These are phyloP conservation scores for Mortierella sp. DNA, from an alignment of 371 early-diverging fungal species.

Conservation along the genomic window DNA sequence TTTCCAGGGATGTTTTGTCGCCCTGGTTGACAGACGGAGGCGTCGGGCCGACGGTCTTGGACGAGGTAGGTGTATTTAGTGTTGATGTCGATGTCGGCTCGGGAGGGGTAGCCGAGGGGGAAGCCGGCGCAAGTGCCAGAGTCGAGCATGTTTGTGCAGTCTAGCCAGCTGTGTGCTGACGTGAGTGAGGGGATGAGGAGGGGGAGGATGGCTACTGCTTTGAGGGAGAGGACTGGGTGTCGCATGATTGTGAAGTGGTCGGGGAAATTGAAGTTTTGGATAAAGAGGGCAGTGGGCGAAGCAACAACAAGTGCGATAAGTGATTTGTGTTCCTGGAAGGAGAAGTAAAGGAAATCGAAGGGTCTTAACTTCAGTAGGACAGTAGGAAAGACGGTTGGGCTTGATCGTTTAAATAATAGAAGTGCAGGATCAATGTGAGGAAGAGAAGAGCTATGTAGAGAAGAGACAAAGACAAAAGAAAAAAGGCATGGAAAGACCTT, in stretches of 20 bases:
- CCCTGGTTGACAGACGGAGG: slow-evolving; percentile 50
- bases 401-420: background rate
- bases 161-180: slow-evolving; percentile 52
- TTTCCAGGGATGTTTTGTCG: slow-evolving; percentile 47
- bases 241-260: slow-evolving; percentile 8
- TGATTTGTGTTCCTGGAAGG: background rate
- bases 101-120: slow-evolving; percentile 64
- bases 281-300: background rate
- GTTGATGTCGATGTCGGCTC: slow-evolving; percentile 60
- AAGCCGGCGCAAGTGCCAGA: slow-evolving; percentile 44
- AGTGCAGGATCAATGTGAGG: background rate
- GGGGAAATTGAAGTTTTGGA: background rate
- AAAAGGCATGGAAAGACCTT: background rate
- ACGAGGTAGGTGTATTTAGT: slow-evolving; percentile 60
- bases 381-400: background rate
- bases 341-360: background rate
- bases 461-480: background rate
- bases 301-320: background rate
- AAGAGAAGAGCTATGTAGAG: background rate
- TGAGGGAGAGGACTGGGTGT: background rate
- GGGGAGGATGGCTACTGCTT: background rate
- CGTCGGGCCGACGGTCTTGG: slow-evolving; percentile 36
- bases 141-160: slow-evolving; percentile 46
- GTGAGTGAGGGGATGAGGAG: slow-evolving; percentile 12
- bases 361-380: no score